Evolutionary conservation across 805 yeast genomes (phyloP).

Genomic region (Candida boleticola): DNA sequence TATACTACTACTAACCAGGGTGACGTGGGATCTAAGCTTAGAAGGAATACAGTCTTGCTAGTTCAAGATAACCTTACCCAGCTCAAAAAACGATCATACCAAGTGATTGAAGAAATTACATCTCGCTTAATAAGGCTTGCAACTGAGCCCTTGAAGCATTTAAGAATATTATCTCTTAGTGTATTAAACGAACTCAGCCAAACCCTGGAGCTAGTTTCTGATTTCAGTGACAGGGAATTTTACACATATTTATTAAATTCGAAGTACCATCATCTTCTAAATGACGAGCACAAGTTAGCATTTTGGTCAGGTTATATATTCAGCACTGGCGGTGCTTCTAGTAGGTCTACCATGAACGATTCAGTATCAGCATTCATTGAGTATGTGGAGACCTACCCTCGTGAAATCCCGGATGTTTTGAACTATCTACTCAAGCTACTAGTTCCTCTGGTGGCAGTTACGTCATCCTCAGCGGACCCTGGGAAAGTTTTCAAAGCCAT

Average conservation of each 20-base stretch:
- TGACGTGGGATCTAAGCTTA: slow-evolving; percentile 82
- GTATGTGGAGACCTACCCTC: neutral
- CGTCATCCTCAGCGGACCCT: too few relatives aligned
- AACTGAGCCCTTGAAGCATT: slow-evolving; percentile 60
- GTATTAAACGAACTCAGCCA: neutral
- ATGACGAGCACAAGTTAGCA: neutral
- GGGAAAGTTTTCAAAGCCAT: slow-evolving; percentile 8
- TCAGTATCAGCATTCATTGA: neutral
- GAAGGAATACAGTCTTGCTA: slow-evolving; percentile 49
- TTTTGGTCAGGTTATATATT: slow-evolving; percentile 5
- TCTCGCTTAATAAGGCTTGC: slow-evolving; percentile 51
- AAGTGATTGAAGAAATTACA: slow-evolving; percentile 16
- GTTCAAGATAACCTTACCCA: slow-evolving; percentile 25
- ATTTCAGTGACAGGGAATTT: slow-evolving; percentile 8
- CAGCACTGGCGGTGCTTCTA: slow-evolving; percentile 3
- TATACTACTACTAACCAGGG: slow-evolving; percentile 80
- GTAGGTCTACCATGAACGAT: slow-evolving; percentile 1
- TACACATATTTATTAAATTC: slow-evolving; percentile 22
- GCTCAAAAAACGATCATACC: slow-evolving; percentile 1
- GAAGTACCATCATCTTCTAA: slow-evolving; percentile 15
- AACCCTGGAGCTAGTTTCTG: neutral
- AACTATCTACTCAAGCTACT: slow-evolving; percentile 12
- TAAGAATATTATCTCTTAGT: slow-evolving; percentile 43
- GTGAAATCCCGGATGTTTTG: neutral
- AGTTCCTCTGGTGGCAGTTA: slow-evolving; percentile 12